Percentiles rank a stretch among this genome's conserved stretches.
Evolutionary conservation across 768 basidiomycete species (phyloP).

Genomic region (Amanita molliuscula): DNA sequence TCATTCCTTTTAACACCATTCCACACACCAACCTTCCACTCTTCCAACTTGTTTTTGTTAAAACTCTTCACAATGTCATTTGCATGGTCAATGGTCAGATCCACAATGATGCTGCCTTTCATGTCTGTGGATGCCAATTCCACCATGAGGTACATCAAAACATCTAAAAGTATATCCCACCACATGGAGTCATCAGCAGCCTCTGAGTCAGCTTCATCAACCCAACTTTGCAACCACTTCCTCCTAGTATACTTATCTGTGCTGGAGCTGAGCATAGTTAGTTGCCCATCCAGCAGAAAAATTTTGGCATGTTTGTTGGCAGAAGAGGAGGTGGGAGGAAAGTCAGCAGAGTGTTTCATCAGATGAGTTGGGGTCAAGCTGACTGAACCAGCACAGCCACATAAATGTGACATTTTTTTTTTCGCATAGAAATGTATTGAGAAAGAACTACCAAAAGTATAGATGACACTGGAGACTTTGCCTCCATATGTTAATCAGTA

Average conservation of each 20-base stretch:
- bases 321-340: background rate
- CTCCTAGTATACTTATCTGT: background rate
- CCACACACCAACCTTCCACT: background rate
- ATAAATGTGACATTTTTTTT: no score
- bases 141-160: background rate
- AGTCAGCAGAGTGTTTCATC: background rate
- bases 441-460: no score
- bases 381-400: no score
- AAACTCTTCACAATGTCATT: background rate
- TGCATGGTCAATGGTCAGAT: background rate
- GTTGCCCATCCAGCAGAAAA: background rate
- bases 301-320: background rate
- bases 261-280: background rate
- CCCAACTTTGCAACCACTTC: background rate
- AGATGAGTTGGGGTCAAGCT: no score
- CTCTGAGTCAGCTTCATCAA: background rate
- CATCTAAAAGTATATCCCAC: no score
- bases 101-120: background rate
- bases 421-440: no score
- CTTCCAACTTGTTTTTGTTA: background rate
- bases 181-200: background rate
- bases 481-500: no score
- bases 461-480: no score
- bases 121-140: background rate
- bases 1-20: background rate